phyloP scores from a whole-genome alignment of 2,329 filamentous ascomycete species.

The Simplicillium aogashimaense region DNA sequence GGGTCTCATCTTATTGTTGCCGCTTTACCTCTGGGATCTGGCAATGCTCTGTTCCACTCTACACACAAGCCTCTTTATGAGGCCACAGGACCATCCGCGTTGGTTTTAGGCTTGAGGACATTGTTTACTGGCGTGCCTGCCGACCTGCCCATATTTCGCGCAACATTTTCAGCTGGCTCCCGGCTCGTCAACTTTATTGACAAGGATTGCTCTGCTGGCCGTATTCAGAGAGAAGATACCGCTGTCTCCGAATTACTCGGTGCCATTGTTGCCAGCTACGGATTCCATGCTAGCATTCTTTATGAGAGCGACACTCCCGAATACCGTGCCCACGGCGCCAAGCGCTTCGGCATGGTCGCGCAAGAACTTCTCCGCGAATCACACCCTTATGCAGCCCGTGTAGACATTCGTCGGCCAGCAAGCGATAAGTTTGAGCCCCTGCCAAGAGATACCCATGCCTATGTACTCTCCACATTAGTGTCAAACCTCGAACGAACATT shows the following conservation, averaged over 20 bases:
- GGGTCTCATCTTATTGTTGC: conserved; percentile 32
- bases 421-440: conserved; percentile 13
- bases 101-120: conserved; percentile 43
- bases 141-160: conserved; percentile 52
- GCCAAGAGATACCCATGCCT: conserved; percentile 50
- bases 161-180: conserved; percentile 49
- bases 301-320: conserved; percentile 81
- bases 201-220: conserved; percentile 3
- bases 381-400: conserved; percentile 38
- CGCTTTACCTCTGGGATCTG: conserved; percentile 53
- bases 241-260: conserved; percentile 46
- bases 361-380: conserved; percentile 54
- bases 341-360: conserved; percentile 79
- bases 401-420: conserved; percentile 21
- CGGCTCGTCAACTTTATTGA: conserved; percentile 29
- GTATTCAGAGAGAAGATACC: conserved; percentile 18
- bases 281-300: conserved; percentile 79
- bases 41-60: conserved; percentile 55
- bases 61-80: conserved; percentile 48
- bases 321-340: conserved; percentile 66
- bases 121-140: conserved; percentile 47
- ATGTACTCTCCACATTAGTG: conserved; percentile 67
- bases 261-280: conserved; percentile 82
- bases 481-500: conserved; percentile 77
- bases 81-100: conserved; percentile 23